phyloP scores from a whole-genome alignment of 257 asterid genomes.

The Nicotiana otophora region DNA sequence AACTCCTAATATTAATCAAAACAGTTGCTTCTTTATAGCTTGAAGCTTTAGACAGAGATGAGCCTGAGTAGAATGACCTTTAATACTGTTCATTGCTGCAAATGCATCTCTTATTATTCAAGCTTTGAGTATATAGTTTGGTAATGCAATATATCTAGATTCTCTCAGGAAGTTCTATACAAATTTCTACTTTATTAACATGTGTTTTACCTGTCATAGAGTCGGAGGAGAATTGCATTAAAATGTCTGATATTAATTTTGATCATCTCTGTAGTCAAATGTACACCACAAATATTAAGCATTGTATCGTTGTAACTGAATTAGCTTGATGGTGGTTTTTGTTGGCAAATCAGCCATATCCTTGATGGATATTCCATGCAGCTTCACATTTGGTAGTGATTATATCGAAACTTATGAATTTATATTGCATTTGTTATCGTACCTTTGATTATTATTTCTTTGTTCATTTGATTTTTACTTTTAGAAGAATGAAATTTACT shows the following conservation, averaged over 20 bases:
- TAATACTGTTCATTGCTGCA: neutral
- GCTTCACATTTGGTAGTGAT: neutral
- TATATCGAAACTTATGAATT: neutral
- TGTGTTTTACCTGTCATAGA: no score
- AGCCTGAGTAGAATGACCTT: neutral
- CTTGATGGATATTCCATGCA: neutral
- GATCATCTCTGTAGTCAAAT: no score
- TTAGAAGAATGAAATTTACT: neutral
- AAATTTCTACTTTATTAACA: no score
- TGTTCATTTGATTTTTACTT: neutral
- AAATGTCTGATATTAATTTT: no score
- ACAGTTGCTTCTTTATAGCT: neutral
- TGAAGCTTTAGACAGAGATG: neutral
- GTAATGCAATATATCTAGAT: no score
- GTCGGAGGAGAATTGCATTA: no score
- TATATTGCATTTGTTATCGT: neutral
- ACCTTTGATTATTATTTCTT: neutral
- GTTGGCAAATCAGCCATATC: no score
- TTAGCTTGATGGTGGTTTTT: no score
- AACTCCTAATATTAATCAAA: neutral
- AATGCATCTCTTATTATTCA: neutral
- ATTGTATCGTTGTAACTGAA: no score
- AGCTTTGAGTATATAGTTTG: no score
- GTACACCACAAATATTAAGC: no score
- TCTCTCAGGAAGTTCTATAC: no score